Base-by-base conservation (phyloP, 2,329 filamentous ascomycete species). In the Botrytis tulipae region DNA sequence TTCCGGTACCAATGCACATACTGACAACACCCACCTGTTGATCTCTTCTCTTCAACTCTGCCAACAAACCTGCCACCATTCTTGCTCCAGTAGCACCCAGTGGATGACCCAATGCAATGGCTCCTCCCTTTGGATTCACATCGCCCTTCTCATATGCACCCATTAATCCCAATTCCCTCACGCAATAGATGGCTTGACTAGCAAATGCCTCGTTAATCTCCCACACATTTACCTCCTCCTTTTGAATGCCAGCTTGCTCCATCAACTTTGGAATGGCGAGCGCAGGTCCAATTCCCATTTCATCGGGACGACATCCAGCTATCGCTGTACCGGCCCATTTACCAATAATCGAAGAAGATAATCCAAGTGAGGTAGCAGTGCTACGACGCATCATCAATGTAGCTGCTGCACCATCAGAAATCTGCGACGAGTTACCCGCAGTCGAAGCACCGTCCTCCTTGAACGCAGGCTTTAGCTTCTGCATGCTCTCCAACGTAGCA, bases 211-310 rank as follows among this genome's bases (percentile, higher is more conserved):
- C 95, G 82, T 98, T 98, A 82, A 98, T 92, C 85, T 98, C 95
- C 94, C 94, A 98, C 16, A 96, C 85, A 51, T 91, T 88, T 0
- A 98, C 89, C 73, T 98, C 93, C 3, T 86, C 85, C 20, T 85
- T 90, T 61, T 83, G 80, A 22, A 98, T 82, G 0, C 91, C 93
- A 1, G 91, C 88, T 75, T 89, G 88, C 29, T 85, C 82, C n/a
- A 98, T 86, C 32, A 97, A 86, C 81, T 91, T 92, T 10, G 95
- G 95, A 70, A 98, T 95, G 0, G 93, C 95, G 42, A 97, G 80
- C 0, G 94, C 93, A 0, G 95, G 95, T 0, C 95, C 95, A 73
- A 98, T 86, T 57, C 95, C 95, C 95, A 98, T 98, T 86, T 97
- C 94, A 80, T 97, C 94, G 0, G 95, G 95, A 70, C 86, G 86